Conservation (phyloP, 768 basidiomycete genomes). For the Lactarius vividus region DNA sequence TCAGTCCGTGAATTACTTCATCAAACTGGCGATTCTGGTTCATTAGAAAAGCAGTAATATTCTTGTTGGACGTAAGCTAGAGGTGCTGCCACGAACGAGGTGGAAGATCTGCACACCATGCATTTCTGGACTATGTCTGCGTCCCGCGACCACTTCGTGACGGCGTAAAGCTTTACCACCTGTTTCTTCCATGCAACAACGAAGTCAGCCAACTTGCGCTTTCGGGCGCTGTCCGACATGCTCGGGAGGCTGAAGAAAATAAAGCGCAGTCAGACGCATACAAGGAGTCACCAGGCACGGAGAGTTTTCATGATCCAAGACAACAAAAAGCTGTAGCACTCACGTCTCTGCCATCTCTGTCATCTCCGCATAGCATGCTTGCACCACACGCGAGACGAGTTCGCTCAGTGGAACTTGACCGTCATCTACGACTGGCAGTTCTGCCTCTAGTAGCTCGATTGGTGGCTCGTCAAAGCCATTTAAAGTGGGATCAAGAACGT, state of each 20-base stretch:
- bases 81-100: not conserved
- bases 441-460: slow-evolving; percentile 62
- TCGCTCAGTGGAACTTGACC: slow-evolving; percentile 74
- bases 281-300: not conserved
- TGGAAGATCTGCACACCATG: slow-evolving; percentile 51
- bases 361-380: slow-evolving; percentile 79
- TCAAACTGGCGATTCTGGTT: slow-evolving; percentile 85
- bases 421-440: slow-evolving; percentile 70
- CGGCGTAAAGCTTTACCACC: slow-evolving; percentile 83
- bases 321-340: slow-evolving; percentile 32
- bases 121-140: slow-evolving; percentile 81
- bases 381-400: slow-evolving; percentile 70
- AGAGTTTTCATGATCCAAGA: not conserved
- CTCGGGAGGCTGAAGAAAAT: slow-evolving; percentile 35
- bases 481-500: slow-evolving; percentile 14
- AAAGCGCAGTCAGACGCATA: slow-evolving; percentile 27
- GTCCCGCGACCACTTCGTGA: slow-evolving; percentile 84
- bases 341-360: slow-evolving; percentile 86
- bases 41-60: slow-evolving; percentile 84
- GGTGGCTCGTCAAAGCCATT: slow-evolving; percentile 41
- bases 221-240: slow-evolving; percentile 78
- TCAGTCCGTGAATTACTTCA: slow-evolving; percentile 58
- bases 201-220: slow-evolving; percentile 82
- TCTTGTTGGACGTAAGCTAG: slow-evolving; percentile 42
- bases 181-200: slow-evolving; percentile 90